Evolutionary conservation across 2,329 filamentous ascomycete genomes (phyloP).

Genomic region (Fusarium sp.): DNA sequence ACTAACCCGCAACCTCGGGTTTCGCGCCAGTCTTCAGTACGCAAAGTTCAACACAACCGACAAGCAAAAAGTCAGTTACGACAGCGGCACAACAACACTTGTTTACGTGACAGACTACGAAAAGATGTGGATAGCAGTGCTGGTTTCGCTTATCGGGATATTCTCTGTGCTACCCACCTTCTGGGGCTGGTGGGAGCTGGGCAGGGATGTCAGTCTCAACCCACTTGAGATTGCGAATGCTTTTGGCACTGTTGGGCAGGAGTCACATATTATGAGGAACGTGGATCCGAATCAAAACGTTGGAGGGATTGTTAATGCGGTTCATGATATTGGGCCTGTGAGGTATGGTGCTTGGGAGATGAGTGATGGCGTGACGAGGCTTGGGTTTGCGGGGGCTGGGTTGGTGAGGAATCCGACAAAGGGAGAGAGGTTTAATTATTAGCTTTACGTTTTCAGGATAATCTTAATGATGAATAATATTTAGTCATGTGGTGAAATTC

Average conservation of each 20-base stretch:
- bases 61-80: conserved; percentile 22
- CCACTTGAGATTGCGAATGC: conserved; percentile 41
- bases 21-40: conserved; percentile 39
- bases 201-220: conserved; percentile 38
- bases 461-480: neutral
- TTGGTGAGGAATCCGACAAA: conserved; percentile 33
- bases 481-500: too few species aligned
- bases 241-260: conserved; percentile 30
- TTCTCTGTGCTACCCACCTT: conserved; percentile 33
- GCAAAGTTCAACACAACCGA: conserved; percentile 34
- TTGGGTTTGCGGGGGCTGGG: conserved; percentile 33
- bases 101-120: conserved; percentile 38
- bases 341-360: conserved; percentile 41
- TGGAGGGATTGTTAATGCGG: conserved; percentile 21
- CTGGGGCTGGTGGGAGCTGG: conserved; percentile 44
- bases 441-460: neutral
- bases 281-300: conserved; percentile 39
- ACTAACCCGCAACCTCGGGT: conserved; percentile 36
- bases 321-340: conserved; percentile 26
- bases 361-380: conserved; percentile 27
- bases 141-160: conserved; percentile 32
- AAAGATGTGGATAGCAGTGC: conserved; percentile 38
- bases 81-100: conserved; percentile 23
- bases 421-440: conserved; percentile 39
- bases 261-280: conserved; percentile 32